Percentiles rank a stretch among this genome's conserved stretches.
These are phyloP conservation scores for Parastagonospora nodorum DNA, from an alignment of 2,329 filamentous ascomycete species.

Conservation along the genomic window DNA sequence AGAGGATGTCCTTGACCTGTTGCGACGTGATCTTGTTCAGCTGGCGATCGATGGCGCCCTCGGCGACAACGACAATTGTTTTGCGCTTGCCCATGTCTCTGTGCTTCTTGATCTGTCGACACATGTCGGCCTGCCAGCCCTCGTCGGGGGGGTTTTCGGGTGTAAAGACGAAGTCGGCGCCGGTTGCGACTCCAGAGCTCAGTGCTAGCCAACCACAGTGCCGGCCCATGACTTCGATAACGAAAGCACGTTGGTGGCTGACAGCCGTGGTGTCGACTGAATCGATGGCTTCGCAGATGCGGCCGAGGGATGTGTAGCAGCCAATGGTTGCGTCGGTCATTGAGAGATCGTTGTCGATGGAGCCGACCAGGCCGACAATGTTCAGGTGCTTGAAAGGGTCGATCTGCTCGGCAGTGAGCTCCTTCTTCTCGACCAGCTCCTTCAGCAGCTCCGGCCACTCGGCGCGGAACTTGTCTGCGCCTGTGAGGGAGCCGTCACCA, in stretches of 20 bases:
- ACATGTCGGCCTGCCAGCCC: constrained; percentile 71
- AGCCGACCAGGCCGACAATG: constrained; percentile 94
- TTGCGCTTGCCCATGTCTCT: constrained; percentile 89
- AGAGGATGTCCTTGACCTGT: constrained; percentile 87
- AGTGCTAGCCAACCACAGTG: constrained; percentile 98
- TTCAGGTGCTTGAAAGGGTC: constrained; percentile 84
- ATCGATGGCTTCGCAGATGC: constrained; percentile 95
- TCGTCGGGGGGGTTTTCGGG: constrained; percentile 88
- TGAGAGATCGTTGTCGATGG: constrained; percentile 97
- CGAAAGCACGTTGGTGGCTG: constrained; percentile 94
- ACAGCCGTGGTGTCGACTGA: constrained; percentile 94
- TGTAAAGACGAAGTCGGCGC: constrained; percentile 95
- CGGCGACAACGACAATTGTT: constrained; percentile 97
- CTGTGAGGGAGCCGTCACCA: constrained; percentile 87
- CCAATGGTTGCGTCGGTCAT: constrained; percentile 97
- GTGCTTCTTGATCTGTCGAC: constrained; percentile 63
- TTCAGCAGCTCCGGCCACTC: constrained; percentile 90
- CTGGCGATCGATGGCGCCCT: constrained; percentile 74
- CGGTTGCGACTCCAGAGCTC: constrained; percentile 93
- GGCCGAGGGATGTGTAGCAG: constrained; percentile 88
- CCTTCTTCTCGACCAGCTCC: constrained; percentile 77
- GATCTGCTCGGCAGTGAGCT: constrained; percentile 73
- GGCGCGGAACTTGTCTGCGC: constrained; percentile 87
- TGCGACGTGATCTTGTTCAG: constrained; percentile 81
- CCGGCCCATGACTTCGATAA: constrained; percentile 94